Percentiles rank a stretch among this genome's conserved stretches.
Evolutionary conservation across 768 basidiomycete genomes (phyloP).

Genomic region (Lactarius quietus): DNA sequence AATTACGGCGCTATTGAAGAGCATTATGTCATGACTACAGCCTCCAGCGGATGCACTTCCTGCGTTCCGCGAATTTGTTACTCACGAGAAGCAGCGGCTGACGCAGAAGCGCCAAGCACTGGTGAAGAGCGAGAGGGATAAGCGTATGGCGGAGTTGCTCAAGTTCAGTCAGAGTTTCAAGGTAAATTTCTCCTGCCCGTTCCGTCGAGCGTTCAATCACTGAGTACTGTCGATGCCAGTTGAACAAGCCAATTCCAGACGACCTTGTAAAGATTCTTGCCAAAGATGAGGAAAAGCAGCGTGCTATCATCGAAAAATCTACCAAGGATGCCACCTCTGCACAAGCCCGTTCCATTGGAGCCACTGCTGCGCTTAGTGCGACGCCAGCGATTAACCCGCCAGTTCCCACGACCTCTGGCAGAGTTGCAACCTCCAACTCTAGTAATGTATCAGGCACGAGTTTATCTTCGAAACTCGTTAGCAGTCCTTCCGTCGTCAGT

Average conservation of each 20-base stretch:
- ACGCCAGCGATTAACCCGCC: slow-evolving; percentile 39
- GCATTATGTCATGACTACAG: slow-evolving; percentile 34
- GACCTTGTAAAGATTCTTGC: slow-evolving; percentile 91
- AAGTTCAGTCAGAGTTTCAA: slow-evolving; percentile 95
- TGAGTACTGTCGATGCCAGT: slow-evolving; percentile 39
- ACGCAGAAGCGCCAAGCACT: slow-evolving; percentile 88
- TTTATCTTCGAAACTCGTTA: slow-evolving; percentile 23
- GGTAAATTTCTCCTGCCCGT: slow-evolving; percentile 42
- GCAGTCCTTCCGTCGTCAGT: slow-evolving; percentile 19
- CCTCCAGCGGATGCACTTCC: slow-evolving; percentile 72
- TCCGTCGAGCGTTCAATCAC: neutral
- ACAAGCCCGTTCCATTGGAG: slow-evolving; percentile 62
- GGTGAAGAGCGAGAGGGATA: slow-evolving; percentile 91
- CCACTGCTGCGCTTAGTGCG: slow-evolving; percentile 39
- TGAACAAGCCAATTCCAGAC: slow-evolving; percentile 93
- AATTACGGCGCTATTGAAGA: slow-evolving; percentile 1
- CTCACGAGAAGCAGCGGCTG: slow-evolving; percentile 83
- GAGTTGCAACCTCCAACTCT: slow-evolving; percentile 21
- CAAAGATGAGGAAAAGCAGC: slow-evolving; percentile 91
- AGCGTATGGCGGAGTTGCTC: slow-evolving; percentile 86
- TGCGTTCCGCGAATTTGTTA: slow-evolving; percentile 91
- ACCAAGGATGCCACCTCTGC: slow-evolving; percentile 59
- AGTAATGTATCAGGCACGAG: slow-evolving; percentile 11
- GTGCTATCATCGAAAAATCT: slow-evolving; percentile 75
- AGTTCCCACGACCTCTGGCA: slow-evolving; percentile 35